Evolutionary conservation across 2,329 filamentous ascomycete species (phyloP), one percentile per base, ranked within the genome.

Genomic region (Penicillium sclerotigenum): DNA sequence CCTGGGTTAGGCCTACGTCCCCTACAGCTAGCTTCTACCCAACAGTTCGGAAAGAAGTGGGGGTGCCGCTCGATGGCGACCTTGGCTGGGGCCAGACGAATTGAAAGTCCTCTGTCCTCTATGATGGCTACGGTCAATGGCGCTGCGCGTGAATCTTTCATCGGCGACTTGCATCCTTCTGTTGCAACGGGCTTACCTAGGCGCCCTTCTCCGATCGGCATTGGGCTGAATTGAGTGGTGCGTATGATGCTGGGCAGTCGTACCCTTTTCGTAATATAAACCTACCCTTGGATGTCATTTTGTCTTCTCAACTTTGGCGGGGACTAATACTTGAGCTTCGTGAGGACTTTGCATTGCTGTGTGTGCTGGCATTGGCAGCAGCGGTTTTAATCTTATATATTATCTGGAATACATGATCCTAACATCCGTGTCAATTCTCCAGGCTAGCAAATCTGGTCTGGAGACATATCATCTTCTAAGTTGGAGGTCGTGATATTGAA

Each of bases 381-480:
- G 26, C 11, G 11, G 20, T 7, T 42, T 11, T 2, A 8, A 1
- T 16, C 7, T 10, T 20, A 16, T 9, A 6, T 20, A 14, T 11
- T 9, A 31, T 29, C n/a, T 29, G 4, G 0, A 9, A 16, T 16
- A 16, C 18, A 22, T 22, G 18, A 16, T 29, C 10, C 2, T 20
- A 29, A 22, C 11, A 7, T 45, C 18, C 6, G n/a, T 16, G 8
- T 22, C 24, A 16, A 24, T 41, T 24, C 22, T 14, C 14, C 0
- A 75, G 77, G 0, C 68, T 74, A 0, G 77, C 74, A 1, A 67
- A 75, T 46, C 65, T 80, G 1, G 68, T 74, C 0, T 70, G 71
- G 0, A 72, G 72, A 46, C 62, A 62, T 0, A 62, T 79, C 5
- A 70, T 80, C 14, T 79, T 76, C 2, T 26, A 76, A 79, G 47